phyloP scores from a whole-genome alignment of 1,139 yeast genomes.

The Suhomyces terraborum region DNA sequence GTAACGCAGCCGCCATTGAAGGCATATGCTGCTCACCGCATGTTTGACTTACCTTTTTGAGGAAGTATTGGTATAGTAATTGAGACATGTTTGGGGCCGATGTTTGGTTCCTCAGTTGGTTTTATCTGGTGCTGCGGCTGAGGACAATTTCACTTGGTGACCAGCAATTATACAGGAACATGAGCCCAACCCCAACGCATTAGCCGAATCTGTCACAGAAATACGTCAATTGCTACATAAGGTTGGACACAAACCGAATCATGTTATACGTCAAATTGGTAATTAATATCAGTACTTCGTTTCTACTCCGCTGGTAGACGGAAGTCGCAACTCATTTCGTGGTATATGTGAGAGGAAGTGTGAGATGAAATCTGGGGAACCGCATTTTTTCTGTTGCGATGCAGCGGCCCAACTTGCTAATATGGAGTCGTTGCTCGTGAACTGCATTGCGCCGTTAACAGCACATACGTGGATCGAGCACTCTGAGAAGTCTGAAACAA shows the following conservation, averaged over 20 bases:
- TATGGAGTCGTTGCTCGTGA: too few species aligned
- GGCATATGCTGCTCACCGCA: neutral
- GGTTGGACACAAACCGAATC: too few species aligned
- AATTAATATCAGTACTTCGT: too few species aligned
- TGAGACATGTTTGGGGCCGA: constrained; percentile 23
- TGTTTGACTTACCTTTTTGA: constrained; percentile 38
- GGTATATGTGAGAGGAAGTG: too few species aligned
- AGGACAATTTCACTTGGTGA: constrained; percentile 2
- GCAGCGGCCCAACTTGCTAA: too few species aligned
- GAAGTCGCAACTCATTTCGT: too few species aligned
- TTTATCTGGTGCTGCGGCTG: constrained; percentile 5
- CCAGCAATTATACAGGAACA: neutral
- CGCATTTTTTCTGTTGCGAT: neutral
- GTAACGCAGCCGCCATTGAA: too few species aligned
- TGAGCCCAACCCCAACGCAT: neutral
- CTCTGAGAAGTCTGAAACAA: too few species aligned
- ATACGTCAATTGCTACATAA: neutral
- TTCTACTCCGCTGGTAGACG: too few species aligned
- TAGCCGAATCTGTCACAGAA: neutral
- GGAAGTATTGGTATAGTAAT: constrained; percentile 34
- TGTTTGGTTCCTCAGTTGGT: constrained; percentile 1
- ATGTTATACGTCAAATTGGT: too few species aligned
- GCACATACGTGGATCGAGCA: too few species aligned
- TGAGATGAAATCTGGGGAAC: neutral
- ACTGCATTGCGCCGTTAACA: too few species aligned